phyloP scores from a whole-genome alignment of 257 asterid genomes.

The Anisodus acutangulus region DNA sequence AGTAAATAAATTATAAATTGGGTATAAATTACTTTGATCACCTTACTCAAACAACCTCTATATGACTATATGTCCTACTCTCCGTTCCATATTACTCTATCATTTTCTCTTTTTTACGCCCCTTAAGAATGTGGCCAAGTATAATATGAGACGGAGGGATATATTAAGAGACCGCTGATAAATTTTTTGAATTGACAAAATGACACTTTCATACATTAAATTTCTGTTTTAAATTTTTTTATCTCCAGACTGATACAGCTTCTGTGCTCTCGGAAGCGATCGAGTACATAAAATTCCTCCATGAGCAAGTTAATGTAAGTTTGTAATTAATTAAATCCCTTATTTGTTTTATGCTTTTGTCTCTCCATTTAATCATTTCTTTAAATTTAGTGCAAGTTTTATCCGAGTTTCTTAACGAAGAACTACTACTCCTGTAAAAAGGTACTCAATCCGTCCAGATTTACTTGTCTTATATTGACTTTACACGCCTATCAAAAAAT shows the following conservation, averaged over 20 bases:
- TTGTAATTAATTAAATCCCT: not conserved
- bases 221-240: not conserved
- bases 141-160: no score
- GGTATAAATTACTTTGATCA: not conserved
- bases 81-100: no score
- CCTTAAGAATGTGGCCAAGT: no score
- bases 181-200: constrained; percentile 10
- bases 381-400: not conserved
- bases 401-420: not conserved
- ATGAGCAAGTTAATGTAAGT: constrained; percentile 87
- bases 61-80: not conserved
- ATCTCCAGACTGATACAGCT: constrained; percentile 89
- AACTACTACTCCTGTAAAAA: no score
- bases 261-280: constrained; percentile 92
- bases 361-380: not conserved
- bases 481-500: no score
- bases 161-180: not conserved
- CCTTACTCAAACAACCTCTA: not conserved
- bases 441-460: no score
- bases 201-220: not conserved
- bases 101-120: no score
- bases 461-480: no score
- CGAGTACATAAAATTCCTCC: constrained; percentile 84
- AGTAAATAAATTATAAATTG: no score
- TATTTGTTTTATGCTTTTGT: not conserved